phyloP scores from a whole-genome alignment of 2,329 filamentous ascomycete genomes.

The Annulohypoxylon truncatum region DNA sequence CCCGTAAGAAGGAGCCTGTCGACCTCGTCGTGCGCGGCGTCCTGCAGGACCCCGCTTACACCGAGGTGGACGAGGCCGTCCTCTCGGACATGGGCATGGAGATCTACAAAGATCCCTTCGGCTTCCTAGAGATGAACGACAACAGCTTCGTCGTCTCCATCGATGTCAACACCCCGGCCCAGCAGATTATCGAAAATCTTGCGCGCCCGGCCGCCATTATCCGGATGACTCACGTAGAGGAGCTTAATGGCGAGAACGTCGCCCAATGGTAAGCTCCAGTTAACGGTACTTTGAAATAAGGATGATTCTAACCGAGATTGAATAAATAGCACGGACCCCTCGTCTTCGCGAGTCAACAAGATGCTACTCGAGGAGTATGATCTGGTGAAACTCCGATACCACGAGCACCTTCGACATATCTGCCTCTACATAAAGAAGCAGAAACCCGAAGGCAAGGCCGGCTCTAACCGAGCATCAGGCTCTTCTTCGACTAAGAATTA shows the following conservation, averaged over 20 bases:
- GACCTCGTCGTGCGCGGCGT: constrained; percentile 26
- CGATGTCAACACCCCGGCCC: constrained; percentile 45
- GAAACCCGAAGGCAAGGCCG: too few species aligned
- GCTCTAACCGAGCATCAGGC: background rate
- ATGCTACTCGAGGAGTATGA: constrained; percentile 35
- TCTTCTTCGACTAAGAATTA: background rate
- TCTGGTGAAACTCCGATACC: background rate
- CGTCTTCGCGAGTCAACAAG: constrained; percentile 20
- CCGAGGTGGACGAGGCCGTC: constrained; percentile 34
- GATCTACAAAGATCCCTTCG: constrained; percentile 49
- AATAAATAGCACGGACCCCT: constrained; percentile 22
- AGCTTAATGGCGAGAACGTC: background rate
- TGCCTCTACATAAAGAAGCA: constrained; percentile 19
- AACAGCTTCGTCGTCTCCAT: constrained; percentile 47
- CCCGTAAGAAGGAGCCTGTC: background rate
- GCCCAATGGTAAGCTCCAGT: constrained; percentile 3
- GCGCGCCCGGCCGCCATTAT: constrained; percentile 50
- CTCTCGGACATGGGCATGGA: constrained; percentile 42
- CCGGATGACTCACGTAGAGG: constrained; percentile 29
- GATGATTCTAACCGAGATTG: background rate
- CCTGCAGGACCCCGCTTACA: constrained; percentile 48
- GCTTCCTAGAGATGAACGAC: constrained; percentile 50
- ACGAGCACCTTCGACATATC: background rate
- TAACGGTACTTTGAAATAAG: background rate
- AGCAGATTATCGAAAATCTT: constrained; percentile 51